Conservation (phyloP, 805 yeast genomes). For the Wickerhamiella lipophila region DNA sequence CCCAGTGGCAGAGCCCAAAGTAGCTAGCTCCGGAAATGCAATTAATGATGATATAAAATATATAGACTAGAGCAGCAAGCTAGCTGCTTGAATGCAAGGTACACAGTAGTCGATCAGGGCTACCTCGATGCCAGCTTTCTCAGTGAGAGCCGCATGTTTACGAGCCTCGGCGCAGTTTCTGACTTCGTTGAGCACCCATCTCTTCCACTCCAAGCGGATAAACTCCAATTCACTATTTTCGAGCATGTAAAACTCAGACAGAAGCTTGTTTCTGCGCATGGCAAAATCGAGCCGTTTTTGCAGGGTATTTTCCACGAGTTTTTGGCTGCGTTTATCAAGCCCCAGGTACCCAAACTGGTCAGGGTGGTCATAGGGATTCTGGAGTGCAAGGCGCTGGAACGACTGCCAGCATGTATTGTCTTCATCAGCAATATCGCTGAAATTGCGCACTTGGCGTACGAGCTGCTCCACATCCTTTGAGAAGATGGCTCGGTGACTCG, state of each 20-base stretch:
- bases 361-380: not conserved
- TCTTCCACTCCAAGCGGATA: slow-evolving; percentile 5
- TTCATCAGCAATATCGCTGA: not conserved
- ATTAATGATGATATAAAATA: not conserved
- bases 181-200: slow-evolving; percentile 8
- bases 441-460: slow-evolving; percentile 6
- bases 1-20: no score
- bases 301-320: not conserved
- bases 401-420: slow-evolving; percentile 6
- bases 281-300: slow-evolving; percentile 5
- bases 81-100: slow-evolving; percentile 5
- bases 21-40: no score
- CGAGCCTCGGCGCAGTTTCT: slow-evolving; percentile 8
- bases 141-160: not conserved
- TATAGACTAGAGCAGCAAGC: not conserved
- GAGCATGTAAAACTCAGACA: not conserved
- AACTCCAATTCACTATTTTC: slow-evolving; percentile 1
- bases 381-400: not conserved
- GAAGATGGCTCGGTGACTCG: slow-evolving; percentile 10
- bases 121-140: not conserved
- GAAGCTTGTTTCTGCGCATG: slow-evolving; percentile 1
- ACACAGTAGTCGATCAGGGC: slow-evolving; percentile 5
- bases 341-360: not conserved
- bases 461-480: slow-evolving; percentile 13
- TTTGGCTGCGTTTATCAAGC: not conserved